phyloP scores from a whole-genome alignment of 2,329 filamentous ascomycete species.

The Westerdykella ornata region DNA sequence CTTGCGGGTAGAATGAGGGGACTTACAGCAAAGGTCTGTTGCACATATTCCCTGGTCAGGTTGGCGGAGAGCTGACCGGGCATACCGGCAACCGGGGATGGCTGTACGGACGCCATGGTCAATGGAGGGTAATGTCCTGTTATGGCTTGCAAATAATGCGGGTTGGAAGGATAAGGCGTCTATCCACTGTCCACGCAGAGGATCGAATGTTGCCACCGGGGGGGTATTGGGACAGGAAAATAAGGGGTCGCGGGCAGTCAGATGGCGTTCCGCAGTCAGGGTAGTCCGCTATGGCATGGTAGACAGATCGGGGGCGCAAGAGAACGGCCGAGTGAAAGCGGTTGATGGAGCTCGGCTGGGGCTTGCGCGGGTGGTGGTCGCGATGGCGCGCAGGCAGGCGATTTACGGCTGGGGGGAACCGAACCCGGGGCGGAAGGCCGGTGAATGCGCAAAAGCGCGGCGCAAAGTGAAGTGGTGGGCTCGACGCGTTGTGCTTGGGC shows the following conservation, averaged over 20 bases:
- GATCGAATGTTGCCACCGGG: conserved; percentile 10
- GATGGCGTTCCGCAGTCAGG: conserved; percentile 16
- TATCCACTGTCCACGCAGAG: conserved; percentile 5
- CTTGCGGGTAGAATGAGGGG: conserved; percentile 2
- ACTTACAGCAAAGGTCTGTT: conserved; percentile 64
- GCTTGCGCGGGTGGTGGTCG: conserved; percentile 19
- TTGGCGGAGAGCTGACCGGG: conserved; percentile 55
- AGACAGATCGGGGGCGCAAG: conserved; percentile 22
- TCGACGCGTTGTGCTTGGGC: conserved; percentile 31
- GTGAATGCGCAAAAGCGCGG: conserved; percentile 24
- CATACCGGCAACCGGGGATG: conserved; percentile 60
- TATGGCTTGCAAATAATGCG: conserved; percentile 1
- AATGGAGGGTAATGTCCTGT: conserved; percentile 3
- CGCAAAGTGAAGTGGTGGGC: conserved; percentile 11
- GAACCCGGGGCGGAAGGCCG: conserved; percentile 23
- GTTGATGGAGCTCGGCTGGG: conserved; percentile 29
- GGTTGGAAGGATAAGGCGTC: not conserved
- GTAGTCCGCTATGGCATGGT: conserved; percentile 32
- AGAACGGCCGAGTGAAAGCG: conserved; percentile 19
- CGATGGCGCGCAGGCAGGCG: conserved; percentile 24
- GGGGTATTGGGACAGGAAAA: conserved; percentile 8
- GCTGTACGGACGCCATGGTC: conserved; percentile 73
- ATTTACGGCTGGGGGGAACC: conserved; percentile 21
- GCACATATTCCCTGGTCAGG: conserved; percentile 69
- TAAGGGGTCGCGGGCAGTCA: conserved; percentile 12